Base-by-base conservation (phyloP, 345 rosid genomes). In the Corymbia maculata region DNA sequence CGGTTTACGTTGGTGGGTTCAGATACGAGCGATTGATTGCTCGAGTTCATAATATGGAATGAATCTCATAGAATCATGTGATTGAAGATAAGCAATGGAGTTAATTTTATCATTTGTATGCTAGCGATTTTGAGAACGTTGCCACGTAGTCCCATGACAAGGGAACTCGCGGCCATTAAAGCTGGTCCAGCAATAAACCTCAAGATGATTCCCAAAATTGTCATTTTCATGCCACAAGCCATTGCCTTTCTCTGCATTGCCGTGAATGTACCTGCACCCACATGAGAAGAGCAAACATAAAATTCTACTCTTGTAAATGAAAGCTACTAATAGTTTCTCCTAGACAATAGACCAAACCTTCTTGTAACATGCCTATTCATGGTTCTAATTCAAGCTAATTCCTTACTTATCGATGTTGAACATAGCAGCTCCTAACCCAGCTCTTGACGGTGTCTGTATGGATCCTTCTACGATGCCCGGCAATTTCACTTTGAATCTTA, bases 381-480 rank as follows among this genome's bases (percentile, higher is more conserved):
- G 11, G 24, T 57, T 57, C 64, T 57, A 57, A 22, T 57, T 57
- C 64, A 57, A 22, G 28, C 6, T 36, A 50, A 44, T 28, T 14
- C 61, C 28, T 53, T 44, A 47, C 92, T 91, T 90, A 97, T 98
- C 99, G 95, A 96, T 92, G 89, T 92, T 96, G 90, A 97, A 97
- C 95, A 97, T 95, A 89, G 97, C 97, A 88, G 99, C 96, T 89
- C 99, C 98, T 24, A 94, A 94, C 51, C 55, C 99, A 87, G 96
- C 96, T 90, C 89, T 94, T n/a, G 99, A 95, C 95, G 95, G 92
- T 70, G 96, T 95, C 90, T 91, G 88, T 61, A 97, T 91, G 8
- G 97, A 96, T 53, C 94, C 99, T 70, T 96, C 98, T 86, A 97
- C 50, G 11, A 96, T 92, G 89, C 92, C 93, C 14, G 99, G 99